Evolutionary conservation across 805 yeast species (phyloP).

Genomic region (Yarrowia yakushimensis): DNA sequence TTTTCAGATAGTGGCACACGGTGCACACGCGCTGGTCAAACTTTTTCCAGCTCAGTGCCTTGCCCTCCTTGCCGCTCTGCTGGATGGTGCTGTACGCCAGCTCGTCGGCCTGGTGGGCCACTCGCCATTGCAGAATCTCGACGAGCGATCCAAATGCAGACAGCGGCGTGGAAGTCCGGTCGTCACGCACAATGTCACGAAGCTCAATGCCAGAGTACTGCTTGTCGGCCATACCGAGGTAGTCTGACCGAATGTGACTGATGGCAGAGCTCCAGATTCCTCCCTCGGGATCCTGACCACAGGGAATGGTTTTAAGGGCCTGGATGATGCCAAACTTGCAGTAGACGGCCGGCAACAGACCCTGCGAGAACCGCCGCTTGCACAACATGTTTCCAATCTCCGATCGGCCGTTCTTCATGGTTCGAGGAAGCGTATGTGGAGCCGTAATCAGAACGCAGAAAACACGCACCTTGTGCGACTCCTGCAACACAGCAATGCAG

Average conservation of each 20-base stretch:
- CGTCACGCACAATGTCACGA: slow-evolving; percentile 72
- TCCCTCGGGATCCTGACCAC: slow-evolving; percentile 71
- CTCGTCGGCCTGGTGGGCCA: slow-evolving; percentile 69
- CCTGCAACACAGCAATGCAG: slow-evolving; percentile 46
- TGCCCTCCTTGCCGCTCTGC: slow-evolving; percentile 46
- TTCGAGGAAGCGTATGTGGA: slow-evolving; percentile 77
- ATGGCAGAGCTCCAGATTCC: slow-evolving; percentile 82
- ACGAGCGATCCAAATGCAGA: slow-evolving; percentile 68
- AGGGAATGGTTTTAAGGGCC: slow-evolving; percentile 62
- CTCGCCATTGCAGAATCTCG: slow-evolving; percentile 76
- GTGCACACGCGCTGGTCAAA: slow-evolving; percentile 75
- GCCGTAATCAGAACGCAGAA: slow-evolving; percentile 80
- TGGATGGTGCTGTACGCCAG: slow-evolving; percentile 57
- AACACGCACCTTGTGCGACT: slow-evolving; percentile 69
- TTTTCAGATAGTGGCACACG: slow-evolving; percentile 65
- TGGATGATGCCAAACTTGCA: slow-evolving; percentile 72
- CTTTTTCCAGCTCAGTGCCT: slow-evolving; percentile 70
- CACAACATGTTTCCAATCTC: slow-evolving; percentile 91
- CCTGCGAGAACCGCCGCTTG: slow-evolving; percentile 71
- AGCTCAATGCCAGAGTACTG: slow-evolving; percentile 82
- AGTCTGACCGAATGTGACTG: slow-evolving; percentile 59
- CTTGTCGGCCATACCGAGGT: slow-evolving; percentile 59
- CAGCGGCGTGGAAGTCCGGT: slow-evolving; percentile 67
- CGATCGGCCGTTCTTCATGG: slow-evolving; percentile 76
- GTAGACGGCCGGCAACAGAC: slow-evolving; percentile 72